phyloP scores from a whole-genome alignment of 2,329 filamentous ascomycete genomes.

The Colletotrichum theobromicola region DNA sequence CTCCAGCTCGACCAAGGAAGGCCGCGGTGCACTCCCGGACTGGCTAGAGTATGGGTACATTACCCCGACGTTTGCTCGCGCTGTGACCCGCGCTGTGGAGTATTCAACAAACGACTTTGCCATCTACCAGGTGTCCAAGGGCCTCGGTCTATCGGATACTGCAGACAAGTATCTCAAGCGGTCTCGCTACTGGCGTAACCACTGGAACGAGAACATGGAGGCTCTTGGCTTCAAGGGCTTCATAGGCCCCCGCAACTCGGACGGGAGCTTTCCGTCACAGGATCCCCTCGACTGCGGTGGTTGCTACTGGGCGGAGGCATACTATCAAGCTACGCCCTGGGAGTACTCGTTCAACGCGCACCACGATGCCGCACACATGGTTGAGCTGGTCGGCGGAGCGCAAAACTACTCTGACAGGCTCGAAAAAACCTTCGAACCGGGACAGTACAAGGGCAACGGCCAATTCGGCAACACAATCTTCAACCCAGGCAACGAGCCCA shows the following conservation, averaged over 20 bases:
- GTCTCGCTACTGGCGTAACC: constrained; percentile 73
- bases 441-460: constrained; percentile 44
- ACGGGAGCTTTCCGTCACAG: constrained; percentile 53
- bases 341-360: constrained; percentile 74
- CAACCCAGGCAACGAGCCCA: constrained; percentile 71
- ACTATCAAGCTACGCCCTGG: constrained; percentile 66
- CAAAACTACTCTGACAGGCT: constrained; percentile 61
- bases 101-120: constrained; percentile 74
- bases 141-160: constrained; percentile 55
- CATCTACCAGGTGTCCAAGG: constrained; percentile 67
- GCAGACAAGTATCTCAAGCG: constrained; percentile 65
- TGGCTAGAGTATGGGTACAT: constrained; percentile 72
- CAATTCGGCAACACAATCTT: constrained; percentile 63
- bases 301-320: constrained; percentile 68
- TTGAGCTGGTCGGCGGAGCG: constrained; percentile 60
- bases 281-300: constrained; percentile 65
- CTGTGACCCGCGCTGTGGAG: constrained; percentile 69
- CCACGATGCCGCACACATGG: constrained; percentile 64
- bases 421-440: constrained; percentile 64
- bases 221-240: constrained; percentile 70
- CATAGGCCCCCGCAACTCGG: constrained; percentile 63
- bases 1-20: constrained; percentile 69
- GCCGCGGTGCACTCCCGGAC: constrained; percentile 71
- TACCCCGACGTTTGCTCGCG: constrained; percentile 64
- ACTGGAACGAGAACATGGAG: constrained; percentile 66